A percentile compares a stretch with the other conserved stretches of the same genome.
These are phyloP conservation scores for Harrya chromipes DNA, from an alignment of 768 basidiomycete genomes.

Conservation along the genomic window DNA sequence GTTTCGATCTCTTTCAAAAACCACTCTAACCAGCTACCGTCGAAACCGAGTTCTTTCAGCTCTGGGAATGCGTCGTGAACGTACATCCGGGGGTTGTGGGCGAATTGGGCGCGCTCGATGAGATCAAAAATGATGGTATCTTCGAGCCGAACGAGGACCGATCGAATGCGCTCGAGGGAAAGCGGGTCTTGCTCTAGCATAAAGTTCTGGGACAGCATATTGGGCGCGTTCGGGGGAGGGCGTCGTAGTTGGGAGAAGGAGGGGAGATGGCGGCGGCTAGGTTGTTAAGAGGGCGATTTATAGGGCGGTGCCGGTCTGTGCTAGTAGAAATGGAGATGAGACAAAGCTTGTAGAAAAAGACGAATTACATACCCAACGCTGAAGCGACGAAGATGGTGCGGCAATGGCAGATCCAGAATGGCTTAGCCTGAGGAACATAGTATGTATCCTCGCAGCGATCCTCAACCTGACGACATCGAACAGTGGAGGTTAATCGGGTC, in stretches of 20 bases:
- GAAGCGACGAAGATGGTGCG: too few species aligned
- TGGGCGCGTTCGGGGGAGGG: conserved; percentile 2
- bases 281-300: not conserved
- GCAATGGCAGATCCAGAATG: too few species aligned
- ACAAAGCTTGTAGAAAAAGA: too few species aligned
- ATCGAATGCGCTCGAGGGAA: conserved; percentile 83
- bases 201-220: conserved; percentile 65
- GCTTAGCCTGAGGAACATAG: too few species aligned
- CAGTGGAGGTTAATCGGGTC: too few species aligned
- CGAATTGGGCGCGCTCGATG: conserved; percentile 97
- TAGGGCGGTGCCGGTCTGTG: not conserved
- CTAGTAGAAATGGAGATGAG: too few species aligned
- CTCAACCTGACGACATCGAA: too few species aligned
- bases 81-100: conserved; percentile 90
- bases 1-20: conserved; percentile 93
- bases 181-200: conserved; percentile 71
- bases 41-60: conserved; percentile 67
- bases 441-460: too few species aligned
- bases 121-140: conserved; percentile 98
- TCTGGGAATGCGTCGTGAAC: conserved; percentile 75
- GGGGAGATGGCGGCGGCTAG: not conserved
- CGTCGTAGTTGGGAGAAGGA: conserved; percentile 13
- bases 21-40: conserved; percentile 96
- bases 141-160: conserved; percentile 84
- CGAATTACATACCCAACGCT: too few species aligned